A percentile compares a stretch with the other conserved stretches of the same genome.
phyloP scores from a whole-genome alignment of 176 grass and related monocot species.

The Carex kokanica region DNA sequence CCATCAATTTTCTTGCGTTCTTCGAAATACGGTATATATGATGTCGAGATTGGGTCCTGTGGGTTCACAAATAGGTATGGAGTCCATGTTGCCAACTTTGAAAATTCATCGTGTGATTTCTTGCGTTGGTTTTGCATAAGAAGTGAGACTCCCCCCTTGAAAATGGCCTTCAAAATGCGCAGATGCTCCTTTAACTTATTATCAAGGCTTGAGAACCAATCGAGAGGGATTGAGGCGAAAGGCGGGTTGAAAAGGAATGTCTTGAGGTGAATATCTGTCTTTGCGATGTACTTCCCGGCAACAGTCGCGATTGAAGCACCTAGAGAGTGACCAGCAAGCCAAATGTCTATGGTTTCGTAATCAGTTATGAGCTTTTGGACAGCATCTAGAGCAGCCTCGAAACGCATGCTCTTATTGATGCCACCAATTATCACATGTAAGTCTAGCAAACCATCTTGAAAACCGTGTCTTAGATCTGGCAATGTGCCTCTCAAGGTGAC shows the following conservation, averaged over 20 bases:
- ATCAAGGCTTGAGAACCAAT: slow-evolving; percentile 19
- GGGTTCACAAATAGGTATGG: slow-evolving; percentile 20
- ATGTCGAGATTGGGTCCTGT: neutral
- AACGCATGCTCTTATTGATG: neutral
- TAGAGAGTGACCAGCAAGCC: slow-evolving; percentile 15
- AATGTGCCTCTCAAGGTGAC: slow-evolving; percentile 16
- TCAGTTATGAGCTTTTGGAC: neutral
- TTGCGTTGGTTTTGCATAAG: neutral
- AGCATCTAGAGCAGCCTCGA: neutral
- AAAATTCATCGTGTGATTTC: neutral
- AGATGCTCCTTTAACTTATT: neutral
- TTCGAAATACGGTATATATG: too few relatives aligned
- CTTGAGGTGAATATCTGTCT: neutral
- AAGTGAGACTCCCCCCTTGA: neutral
- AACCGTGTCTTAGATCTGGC: neutral
- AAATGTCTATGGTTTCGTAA: neutral
- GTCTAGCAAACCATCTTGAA: slow-evolving; percentile 15
- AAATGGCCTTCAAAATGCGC: neutral
- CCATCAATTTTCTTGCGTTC: too few relatives aligned
- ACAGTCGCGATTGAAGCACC: slow-evolving; percentile 9
- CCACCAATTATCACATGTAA: neutral
- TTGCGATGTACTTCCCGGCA: neutral
- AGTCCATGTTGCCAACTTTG: neutral
- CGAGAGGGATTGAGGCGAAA: slow-evolving; percentile 11
- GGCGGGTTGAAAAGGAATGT: slow-evolving; percentile 22